Percentiles rank a stretch among this genome's conserved stretches.
Conservation (phyloP, 1,284 basidiomycete genomes). For the Leccinum subspadiceum region DNA sequence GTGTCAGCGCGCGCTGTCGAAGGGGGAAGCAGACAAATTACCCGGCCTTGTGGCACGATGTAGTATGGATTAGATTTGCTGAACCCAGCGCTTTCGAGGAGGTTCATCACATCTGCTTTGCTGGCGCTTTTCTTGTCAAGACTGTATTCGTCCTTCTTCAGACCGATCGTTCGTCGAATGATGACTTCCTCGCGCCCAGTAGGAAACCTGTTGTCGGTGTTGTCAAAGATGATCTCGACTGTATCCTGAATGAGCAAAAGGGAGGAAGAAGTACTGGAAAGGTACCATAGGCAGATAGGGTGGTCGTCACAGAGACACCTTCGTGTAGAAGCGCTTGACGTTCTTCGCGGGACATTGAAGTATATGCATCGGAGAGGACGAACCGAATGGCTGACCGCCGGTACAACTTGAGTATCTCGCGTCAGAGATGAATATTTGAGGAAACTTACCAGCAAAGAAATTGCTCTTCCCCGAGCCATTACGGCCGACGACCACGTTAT, state of each 20-base stretch:
- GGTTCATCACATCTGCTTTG: conserved; percentile 96
- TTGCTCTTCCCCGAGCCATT: conserved; percentile 98
- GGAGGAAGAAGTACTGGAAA: conserved; percentile 12
- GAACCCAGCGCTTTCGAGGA: conserved; percentile 95
- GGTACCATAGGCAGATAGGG: conserved; percentile 89
- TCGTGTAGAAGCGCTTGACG: conserved; percentile 91
- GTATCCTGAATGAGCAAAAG: conserved; percentile 21
- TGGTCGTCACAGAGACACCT: conserved; percentile 85
- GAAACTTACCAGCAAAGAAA: conserved; percentile 79
- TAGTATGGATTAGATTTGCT: conserved; percentile 98
- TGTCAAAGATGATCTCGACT: conserved; percentile 88
- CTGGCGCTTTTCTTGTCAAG: conserved; percentile 93
- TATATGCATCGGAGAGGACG: conserved; percentile 96
- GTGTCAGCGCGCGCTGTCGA: conserved; percentile 7
- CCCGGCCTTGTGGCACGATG: conserved; percentile 96
- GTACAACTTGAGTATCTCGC: conserved; percentile 9
- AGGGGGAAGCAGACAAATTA: conserved; percentile 40
- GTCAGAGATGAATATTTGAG: neutral
- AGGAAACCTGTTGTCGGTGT: conserved; percentile 87
- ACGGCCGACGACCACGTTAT: conserved; percentile 93
- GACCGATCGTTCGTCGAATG: conserved; percentile 89
- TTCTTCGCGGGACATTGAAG: conserved; percentile 92
- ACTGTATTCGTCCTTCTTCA: conserved; percentile 99
- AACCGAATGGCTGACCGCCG: conserved; percentile 81
- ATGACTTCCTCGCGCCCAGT: conserved; percentile 84